Evolutionary conservation across 164 flowering plant species (phyloP).

Genomic region (Vitis cinerea): DNA sequence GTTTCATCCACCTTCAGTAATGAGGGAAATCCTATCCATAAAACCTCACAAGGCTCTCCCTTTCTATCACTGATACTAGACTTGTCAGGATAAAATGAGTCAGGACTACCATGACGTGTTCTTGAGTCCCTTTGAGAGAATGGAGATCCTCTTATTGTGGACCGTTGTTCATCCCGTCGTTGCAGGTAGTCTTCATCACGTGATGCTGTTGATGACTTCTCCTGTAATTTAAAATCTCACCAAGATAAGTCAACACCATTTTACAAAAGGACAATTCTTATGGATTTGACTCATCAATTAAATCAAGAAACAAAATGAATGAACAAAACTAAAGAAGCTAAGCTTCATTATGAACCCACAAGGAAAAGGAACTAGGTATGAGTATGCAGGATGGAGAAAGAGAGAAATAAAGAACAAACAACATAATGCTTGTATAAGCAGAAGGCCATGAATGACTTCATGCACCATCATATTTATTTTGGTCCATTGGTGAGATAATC

Average conservation of each 20-base stretch:
- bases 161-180: constrained; percentile 45
- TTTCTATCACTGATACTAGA: constrained; percentile 52
- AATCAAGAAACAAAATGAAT: constrained; percentile 9
- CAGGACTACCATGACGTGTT: constrained; percentile 48
- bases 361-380: background rate
- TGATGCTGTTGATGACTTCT: constrained; percentile 50
- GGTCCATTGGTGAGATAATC: too few species aligned
- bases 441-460: background rate
- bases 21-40: constrained; percentile 93
- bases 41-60: constrained; percentile 83
- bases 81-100: constrained; percentile 40
- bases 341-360: background rate
- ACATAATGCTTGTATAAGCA: background rate
- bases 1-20: constrained; percentile 73
- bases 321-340: background rate
- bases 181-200: constrained; percentile 49
- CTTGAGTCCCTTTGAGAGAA: constrained; percentile 55
- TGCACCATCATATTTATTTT: background rate
- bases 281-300: constrained; percentile 6
- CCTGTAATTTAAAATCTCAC: constrained; percentile 55
- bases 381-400: background rate
- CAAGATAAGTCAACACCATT: background rate
- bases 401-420: background rate
- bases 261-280: too few species aligned
- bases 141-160: constrained; percentile 38